Evolutionary conservation across 2,329 filamentous ascomycete species (phyloP).

Genomic region (Fusarium sp.): DNA sequence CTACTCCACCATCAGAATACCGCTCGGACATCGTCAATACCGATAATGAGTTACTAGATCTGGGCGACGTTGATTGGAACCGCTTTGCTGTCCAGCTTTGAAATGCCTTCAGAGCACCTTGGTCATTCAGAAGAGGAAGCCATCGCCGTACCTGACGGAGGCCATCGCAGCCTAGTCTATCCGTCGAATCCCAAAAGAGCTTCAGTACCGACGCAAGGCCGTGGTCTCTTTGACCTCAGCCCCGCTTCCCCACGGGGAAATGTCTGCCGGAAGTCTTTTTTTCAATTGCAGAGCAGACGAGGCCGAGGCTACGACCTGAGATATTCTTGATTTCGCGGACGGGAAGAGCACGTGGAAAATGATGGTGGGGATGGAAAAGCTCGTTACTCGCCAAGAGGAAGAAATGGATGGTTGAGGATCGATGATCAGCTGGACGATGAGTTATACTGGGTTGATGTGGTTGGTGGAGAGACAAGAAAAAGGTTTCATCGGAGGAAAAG

Average conservation of each 20-base stretch:
- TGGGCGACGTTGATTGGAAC: conserved; percentile 25
- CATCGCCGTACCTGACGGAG: conserved; percentile 34
- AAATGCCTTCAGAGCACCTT: conserved; percentile 20
- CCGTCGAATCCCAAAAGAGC: conserved; percentile 40
- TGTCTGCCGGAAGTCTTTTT: neutral
- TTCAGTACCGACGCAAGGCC: conserved; percentile 23
- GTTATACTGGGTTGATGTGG: conserved; percentile 21
- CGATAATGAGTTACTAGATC: neutral
- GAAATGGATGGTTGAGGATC: conserved; percentile 20
- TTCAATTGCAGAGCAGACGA: neutral
- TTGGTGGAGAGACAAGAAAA: conserved; percentile 32
- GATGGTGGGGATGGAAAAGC: conserved; percentile 6
- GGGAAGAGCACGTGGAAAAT: conserved; percentile 25
- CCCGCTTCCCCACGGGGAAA: conserved; percentile 42
- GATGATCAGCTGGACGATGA: conserved; percentile 39
- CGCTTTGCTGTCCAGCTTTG: conserved; percentile 1
- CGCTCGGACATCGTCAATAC: conserved; percentile 9
- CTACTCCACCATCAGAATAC: neutral
- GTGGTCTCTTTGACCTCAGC: neutral
- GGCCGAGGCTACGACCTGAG: conserved; percentile 28
- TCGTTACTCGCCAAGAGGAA: conserved; percentile 2
- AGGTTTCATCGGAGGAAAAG: conserved; percentile 10
- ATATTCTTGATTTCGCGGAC: conserved; percentile 1
- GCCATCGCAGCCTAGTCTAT: conserved; percentile 16
- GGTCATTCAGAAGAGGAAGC: conserved; percentile 43